A percentile compares a stretch with the other conserved stretches of the same genome.
phyloP scores from a whole-genome alignment of 441 rosid species.

The Mallotus repandus region DNA sequence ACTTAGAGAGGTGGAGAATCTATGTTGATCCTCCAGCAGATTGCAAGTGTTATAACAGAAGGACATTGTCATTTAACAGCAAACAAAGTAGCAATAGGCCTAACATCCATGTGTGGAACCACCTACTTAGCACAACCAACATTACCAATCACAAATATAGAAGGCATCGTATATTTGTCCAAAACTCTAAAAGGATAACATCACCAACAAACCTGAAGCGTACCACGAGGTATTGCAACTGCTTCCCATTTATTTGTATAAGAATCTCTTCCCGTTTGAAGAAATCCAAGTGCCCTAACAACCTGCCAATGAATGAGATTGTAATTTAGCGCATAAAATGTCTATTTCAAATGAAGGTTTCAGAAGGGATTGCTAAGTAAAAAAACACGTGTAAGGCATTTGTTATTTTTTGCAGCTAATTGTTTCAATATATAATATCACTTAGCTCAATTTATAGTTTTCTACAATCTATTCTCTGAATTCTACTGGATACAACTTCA shows the following conservation, averaged over 20 bases:
- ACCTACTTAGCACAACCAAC: slow-evolving; percentile 4
- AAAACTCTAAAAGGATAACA: slow-evolving; percentile 15
- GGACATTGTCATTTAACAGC: neutral
- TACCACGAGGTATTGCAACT: slow-evolving; percentile 92
- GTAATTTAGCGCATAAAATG: neutral
- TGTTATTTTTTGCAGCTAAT: neutral
- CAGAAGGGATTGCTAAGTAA: neutral
- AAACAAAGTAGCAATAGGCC: neutral
- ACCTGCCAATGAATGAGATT: slow-evolving; percentile 50
- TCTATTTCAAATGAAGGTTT: neutral
- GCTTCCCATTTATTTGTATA: slow-evolving; percentile 65
- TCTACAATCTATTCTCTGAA: neutral
- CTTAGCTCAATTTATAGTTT: neutral
- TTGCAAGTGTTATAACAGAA: neutral
- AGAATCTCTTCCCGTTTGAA: slow-evolving; percentile 68
- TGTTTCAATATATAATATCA: neutral
- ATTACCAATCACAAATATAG: neutral
- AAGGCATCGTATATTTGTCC: neutral
- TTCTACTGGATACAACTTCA: too few species aligned
- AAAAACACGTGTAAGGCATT: neutral
- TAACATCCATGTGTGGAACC: neutral
- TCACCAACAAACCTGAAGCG: slow-evolving; percentile 91
- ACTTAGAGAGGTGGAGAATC: neutral
- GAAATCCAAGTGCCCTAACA: slow-evolving; percentile 76
- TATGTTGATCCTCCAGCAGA: slow-evolving; percentile 1